Base-by-base conservation (phyloP, 129 eudicot species). In the Lactuca sativa region DNA sequence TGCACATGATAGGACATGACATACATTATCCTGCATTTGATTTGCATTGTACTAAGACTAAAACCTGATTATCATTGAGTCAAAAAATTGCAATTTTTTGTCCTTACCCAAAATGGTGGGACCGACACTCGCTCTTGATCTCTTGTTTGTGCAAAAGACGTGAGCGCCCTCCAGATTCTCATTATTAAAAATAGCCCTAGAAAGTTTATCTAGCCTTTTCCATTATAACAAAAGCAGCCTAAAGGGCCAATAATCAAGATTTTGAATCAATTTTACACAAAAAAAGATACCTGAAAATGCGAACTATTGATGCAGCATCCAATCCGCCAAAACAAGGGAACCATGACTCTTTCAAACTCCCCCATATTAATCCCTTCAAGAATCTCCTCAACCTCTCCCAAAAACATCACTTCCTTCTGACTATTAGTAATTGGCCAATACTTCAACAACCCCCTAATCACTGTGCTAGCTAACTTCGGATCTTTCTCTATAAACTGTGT, bases 401-500 rank as follows among this genome's bases (percentile, higher is more conserved):
- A 74, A 65, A 93, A 89, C 96, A 89, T 89, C 61, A 89, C 90
- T 81, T 89, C 98, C 81, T 93, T 93, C 67, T 89, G 96, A 69
- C 88, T 93, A 72, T 80, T 93, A 17, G 98, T 93, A 64, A 89
- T 74, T 15, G 98, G 98, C 98, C 98, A 93, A 67, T 83, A 93
- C 64, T 89, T 93, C 82, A 93, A 80, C 77, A 93, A 75, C 48
- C 96, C 96, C 62, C 81, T 81, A 61, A 93, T 85, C 67, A 93
- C 96, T 2, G 85, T 72, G 68, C 95, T 85, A 54, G 90, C 86
- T 65, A 93, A 76, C 79, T 87, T 93, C 0, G 96, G 98, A 67
- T 93, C 96, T 80, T 93, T 93, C 59, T 89, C 96, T 8, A 93
- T 80, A 52, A 86, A 93, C 85, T 93, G 98, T 4, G 85, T 81